These are phyloP conservation scores for Cicer bijugum DNA, from an alignment of 306 rosid species.

Conservation along the genomic window DNA sequence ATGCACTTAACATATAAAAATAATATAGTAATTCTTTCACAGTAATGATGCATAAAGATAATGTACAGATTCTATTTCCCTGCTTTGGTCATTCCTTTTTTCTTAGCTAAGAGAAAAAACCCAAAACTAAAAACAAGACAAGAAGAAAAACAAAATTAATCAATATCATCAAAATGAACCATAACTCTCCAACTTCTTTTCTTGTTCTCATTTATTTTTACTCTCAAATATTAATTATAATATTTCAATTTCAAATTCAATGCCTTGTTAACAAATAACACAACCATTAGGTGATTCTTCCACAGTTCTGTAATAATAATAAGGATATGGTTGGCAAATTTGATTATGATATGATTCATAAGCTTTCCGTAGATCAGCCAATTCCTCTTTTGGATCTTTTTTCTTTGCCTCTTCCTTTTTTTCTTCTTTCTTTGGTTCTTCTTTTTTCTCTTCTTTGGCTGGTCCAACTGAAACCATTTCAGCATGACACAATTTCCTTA, in stretches of 20 bases:
- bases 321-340: conserved; percentile 24
- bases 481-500: conserved; percentile 62
- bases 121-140: not conserved
- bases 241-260: not conserved
- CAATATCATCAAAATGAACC: not conserved
- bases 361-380: conserved; percentile 31
- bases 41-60: not conserved
- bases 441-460: conserved; percentile 67
- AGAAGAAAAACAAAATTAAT: conserved; percentile 6
- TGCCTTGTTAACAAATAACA: conserved; percentile 60
- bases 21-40: too few relatives aligned
- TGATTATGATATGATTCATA: conserved; percentile 31
- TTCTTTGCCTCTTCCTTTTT: conserved; percentile 44
- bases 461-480: conserved; percentile 76
- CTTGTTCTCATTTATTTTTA: conserved; percentile 21
- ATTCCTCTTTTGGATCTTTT: conserved; percentile 49
- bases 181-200: not conserved
- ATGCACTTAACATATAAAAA: too few relatives aligned
- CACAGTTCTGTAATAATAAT: conserved; percentile 40
- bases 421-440: conserved; percentile 50
- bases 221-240: not conserved
- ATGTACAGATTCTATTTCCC: conserved; percentile 35
- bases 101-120: not conserved
- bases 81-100: not conserved
- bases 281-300: conserved; percentile 76